phyloP scores from a whole-genome alignment of 2,329 filamentous ascomycete genomes.

The Ascochyta fabae region DNA sequence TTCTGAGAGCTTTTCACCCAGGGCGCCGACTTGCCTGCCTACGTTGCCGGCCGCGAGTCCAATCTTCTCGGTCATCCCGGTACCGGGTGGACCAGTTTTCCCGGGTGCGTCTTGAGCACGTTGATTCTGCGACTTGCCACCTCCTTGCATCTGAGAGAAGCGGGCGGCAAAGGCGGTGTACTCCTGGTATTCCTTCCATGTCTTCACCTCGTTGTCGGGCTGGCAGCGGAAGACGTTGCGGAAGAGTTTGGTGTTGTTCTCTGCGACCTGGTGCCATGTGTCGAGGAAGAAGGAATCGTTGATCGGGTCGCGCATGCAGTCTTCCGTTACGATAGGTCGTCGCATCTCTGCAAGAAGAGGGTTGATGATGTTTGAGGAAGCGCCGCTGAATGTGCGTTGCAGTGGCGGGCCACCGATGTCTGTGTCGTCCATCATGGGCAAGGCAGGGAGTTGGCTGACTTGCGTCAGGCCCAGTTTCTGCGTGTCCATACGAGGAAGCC shows the following conservation, averaged over 20 bases:
- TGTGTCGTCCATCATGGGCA: conserved; percentile 76
- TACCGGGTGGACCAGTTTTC: conserved; percentile 58
- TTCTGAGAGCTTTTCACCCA: conserved; percentile 41
- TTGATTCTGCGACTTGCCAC: conserved; percentile 59
- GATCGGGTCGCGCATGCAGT: conserved; percentile 94
- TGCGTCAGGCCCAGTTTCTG: conserved; percentile 72
- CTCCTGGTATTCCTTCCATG: conserved; percentile 92
- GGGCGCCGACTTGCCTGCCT: conserved; percentile 30
- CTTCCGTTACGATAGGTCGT: conserved; percentile 76
- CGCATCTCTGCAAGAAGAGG: conserved; percentile 70
- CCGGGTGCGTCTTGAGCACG: conserved; percentile 56
- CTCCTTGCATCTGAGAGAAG: conserved; percentile 71
- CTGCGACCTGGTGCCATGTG: conserved; percentile 84
- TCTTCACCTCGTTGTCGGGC: conserved; percentile 92
- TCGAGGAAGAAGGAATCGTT: conserved; percentile 83
- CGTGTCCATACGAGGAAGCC: conserved; percentile 66
- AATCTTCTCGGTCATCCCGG: conserved; percentile 40
- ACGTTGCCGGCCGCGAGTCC: conserved; percentile 29
- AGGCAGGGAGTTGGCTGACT: conserved; percentile 71
- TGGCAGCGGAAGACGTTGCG: conserved; percentile 94
- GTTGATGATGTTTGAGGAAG: conserved; percentile 57
- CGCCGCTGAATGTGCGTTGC: conserved; percentile 58
- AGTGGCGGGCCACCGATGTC: conserved; percentile 80
- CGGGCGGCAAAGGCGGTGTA: conserved; percentile 77
- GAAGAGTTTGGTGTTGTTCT: conserved; percentile 95